Evolutionary conservation across 371 early-diverging fungal species (phyloP).

Genomic region (Rhizomucor miehei): DNA sequence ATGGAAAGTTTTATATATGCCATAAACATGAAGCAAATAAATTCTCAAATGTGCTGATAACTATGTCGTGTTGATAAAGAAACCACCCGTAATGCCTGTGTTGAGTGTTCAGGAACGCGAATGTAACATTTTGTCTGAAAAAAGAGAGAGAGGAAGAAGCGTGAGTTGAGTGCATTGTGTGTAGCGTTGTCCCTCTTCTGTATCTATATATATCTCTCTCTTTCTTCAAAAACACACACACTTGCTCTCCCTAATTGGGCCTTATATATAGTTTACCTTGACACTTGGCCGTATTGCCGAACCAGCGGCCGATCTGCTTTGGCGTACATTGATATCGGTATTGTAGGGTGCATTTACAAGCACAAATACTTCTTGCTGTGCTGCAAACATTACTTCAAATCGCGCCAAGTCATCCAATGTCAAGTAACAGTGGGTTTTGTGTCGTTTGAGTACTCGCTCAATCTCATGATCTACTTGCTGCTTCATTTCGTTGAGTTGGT

Average conservation of each 20-base stretch:
- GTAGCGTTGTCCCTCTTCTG: too few relatives aligned
- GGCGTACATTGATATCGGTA: conserved; percentile 33
- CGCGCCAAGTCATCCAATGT: conserved; percentile 31
- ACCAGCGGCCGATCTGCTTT: conserved; percentile 8
- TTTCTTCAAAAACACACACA: too few relatives aligned
- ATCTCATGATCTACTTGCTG: conserved; percentile 35
- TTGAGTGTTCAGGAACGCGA: conserved; percentile 28
- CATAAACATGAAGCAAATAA: too few relatives aligned
- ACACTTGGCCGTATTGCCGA: conserved; percentile 2
- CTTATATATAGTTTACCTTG: not conserved
- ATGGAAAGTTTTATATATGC: too few relatives aligned
- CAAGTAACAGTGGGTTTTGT: conserved; percentile 33
- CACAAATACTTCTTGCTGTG: conserved; percentile 27
- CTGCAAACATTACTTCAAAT: conserved; percentile 26
- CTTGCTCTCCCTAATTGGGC: not conserved
- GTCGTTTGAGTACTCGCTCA: conserved; percentile 24
- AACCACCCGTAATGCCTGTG: conserved; percentile 23
- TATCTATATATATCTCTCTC: too few relatives aligned
- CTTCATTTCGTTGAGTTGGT: conserved; percentile 17
- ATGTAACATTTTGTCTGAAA: conserved; percentile 27
- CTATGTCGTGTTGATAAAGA: conserved; percentile 16
- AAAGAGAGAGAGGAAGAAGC: too few relatives aligned
- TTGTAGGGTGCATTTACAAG: conserved; percentile 39
- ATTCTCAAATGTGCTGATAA: not conserved
- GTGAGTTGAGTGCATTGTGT: too few relatives aligned